Conservation (phyloP, 371 early-diverging fungal species). For the Globomyces sp. region DNA sequence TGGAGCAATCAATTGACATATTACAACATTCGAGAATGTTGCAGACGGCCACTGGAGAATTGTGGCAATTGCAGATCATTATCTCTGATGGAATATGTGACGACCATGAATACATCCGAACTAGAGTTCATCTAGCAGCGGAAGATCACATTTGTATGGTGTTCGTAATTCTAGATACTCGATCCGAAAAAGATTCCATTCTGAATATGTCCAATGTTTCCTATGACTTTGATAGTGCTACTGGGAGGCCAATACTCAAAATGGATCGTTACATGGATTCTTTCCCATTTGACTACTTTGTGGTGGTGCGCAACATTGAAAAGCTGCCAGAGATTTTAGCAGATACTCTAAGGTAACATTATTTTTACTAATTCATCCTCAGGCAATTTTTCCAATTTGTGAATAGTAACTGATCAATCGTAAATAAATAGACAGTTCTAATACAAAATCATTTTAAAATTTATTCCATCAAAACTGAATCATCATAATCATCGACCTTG, state of each 20-base stretch:
- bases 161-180: conserved; percentile 90
- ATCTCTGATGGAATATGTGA: conserved; percentile 97
- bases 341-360: conserved; percentile 71
- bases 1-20: conserved; percentile 73
- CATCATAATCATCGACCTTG: too few species aligned
- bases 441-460: too few species aligned
- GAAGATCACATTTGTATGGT: conserved; percentile 91
- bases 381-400: too few species aligned
- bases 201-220: conserved; percentile 83
- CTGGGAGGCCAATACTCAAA: conserved; percentile 64
- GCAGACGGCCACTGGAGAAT: conserved; percentile 49
- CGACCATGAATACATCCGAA: conserved; percentile 77
- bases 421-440: too few species aligned
- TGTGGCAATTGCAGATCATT: conserved; percentile 95
- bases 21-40: conserved; percentile 69
- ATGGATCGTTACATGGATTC: conserved; percentile 91
- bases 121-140: conserved; percentile 77
- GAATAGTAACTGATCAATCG: too few species aligned
- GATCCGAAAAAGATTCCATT: conserved; percentile 75
- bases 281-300: conserved; percentile 97
- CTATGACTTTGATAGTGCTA: conserved; percentile 59
- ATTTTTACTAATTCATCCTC: too few species aligned
- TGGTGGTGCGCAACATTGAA: conserved; percentile 85
- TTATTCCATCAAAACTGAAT: too few species aligned
- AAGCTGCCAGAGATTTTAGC: conserved; percentile 84